Base-by-base conservation (phyloP, 805 yeast genomes). In the Wickerhamiella alocasiicola region DNA sequence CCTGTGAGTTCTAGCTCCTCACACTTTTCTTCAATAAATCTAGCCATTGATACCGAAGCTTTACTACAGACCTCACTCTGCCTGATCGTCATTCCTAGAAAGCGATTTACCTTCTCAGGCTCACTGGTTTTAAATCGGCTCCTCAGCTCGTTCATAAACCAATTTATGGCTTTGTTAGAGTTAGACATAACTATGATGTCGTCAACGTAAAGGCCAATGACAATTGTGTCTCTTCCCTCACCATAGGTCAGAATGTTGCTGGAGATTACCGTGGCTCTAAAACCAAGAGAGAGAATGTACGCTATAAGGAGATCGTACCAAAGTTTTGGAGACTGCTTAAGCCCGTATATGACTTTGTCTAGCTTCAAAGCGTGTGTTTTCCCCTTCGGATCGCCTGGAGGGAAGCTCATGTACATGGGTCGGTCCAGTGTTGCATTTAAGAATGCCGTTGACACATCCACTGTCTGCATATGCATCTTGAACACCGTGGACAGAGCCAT, bases 371-470 rank as follows among this genome's bases (percentile, higher is more conserved):
- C 30, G 15, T 27, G 15, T 5, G 9, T 12, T 5, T 27, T 27
- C 13, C 6, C 13, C 6, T 27, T 27, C n/a, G 7, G 30, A n/a
- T n/a, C n/a, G 13, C 30, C 30, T 9, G 15, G 7, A 27, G 24
- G 16, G 13, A 20, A 7, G 6, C 9, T 17, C 11, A 32, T 5
- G 13, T 32, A 32, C 12, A 20, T 17, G 5, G 18, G 16, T n/a
- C 20, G 7, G n/a, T 32, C 26, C 11, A 32, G 12, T 16, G 36
- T n/a, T 9, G 36, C 24, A 20, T 32, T 19, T 15, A 32, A 19
- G 36, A 32, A 32, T 5, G 36, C 36, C 9, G 36, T 32, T 6
- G n/a, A 19, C 18, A 32, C 13, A 16, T 32, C 36, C 18, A 32
- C 11, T n/a, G 24, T n/a, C 5, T 9, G 6, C 16, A 32, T 20